phyloP scores from a whole-genome alignment of 2,329 filamentous ascomycete genomes.

The Colletotrichum tropicale region DNA sequence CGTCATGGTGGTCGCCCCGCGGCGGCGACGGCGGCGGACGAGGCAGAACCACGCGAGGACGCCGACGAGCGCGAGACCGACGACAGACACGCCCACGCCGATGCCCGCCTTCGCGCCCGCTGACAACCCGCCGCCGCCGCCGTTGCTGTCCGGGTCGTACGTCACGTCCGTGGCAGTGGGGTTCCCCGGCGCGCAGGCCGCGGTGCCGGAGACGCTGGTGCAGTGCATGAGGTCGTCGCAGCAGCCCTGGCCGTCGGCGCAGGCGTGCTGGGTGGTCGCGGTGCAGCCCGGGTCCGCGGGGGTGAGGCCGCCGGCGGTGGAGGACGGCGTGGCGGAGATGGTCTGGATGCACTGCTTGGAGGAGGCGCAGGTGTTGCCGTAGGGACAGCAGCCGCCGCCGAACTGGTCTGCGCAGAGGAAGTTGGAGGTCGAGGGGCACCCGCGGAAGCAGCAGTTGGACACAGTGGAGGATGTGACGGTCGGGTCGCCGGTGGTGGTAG shows the following conservation, averaged over 20 bases:
- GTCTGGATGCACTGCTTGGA: slow-evolving; percentile 39
- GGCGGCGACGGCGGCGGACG: slow-evolving; percentile 37
- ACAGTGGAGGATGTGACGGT: slow-evolving; percentile 26
- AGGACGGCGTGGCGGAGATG: slow-evolving; percentile 18
- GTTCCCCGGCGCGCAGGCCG: slow-evolving; percentile 43
- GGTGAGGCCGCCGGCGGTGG: slow-evolving; percentile 32
- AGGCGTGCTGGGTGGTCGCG: slow-evolving; percentile 44
- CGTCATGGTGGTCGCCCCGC: slow-evolving; percentile 14
- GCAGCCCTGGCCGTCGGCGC: slow-evolving; percentile 48
- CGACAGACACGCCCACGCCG: slow-evolving; percentile 56
- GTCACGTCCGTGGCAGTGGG: slow-evolving; percentile 35
- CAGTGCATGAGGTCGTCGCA: slow-evolving; percentile 51
- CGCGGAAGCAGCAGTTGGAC: slow-evolving; percentile 42
- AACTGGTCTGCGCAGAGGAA: slow-evolving; percentile 49
- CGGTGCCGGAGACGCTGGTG: slow-evolving; percentile 37
- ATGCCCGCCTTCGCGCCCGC: slow-evolving; percentile 61
- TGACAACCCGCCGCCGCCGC: slow-evolving; percentile 36
- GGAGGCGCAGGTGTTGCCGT: slow-evolving; percentile 45
- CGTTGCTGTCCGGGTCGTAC: slow-evolving; percentile 25
- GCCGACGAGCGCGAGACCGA: slow-evolving; percentile 45
- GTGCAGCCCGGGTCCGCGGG: slow-evolving; percentile 48
- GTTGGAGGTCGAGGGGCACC: slow-evolving; percentile 42
- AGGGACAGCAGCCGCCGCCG: slow-evolving; percentile 56
- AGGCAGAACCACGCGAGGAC: slow-evolving; percentile 52
- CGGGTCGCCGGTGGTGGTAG: background rate